Evolutionary conservation across 2,329 filamentous ascomycete species (phyloP), one percentile per base, ranked within the genome.

Genomic region (Incumbomyces delicatus): DNA sequence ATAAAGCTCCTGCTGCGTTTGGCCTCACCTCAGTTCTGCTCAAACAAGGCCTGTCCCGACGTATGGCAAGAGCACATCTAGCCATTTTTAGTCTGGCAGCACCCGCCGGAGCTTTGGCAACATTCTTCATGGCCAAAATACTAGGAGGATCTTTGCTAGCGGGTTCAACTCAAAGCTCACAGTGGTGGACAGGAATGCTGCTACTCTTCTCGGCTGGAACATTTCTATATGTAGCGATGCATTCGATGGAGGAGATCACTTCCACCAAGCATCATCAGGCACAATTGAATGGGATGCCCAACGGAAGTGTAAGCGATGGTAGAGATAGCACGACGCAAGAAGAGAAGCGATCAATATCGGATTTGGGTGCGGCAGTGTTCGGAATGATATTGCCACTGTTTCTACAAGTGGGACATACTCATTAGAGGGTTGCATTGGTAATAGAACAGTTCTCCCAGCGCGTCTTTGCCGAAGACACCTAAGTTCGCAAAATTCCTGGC

Each of bases 171-270:
- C 75, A 79, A 40, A 72, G 74, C 16, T 80, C 85, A 47, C 78
- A 81, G 57, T 95, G 87, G 81, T 89, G 86, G 72, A 96, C 90
- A 0, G 92, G 92, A 18, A 87, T 95, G 73, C 70, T 96, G 36
- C 70, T 98, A 7, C 71, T 96, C n/a, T 98, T 98, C 62, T 95
- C 87, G 0, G 92, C 85, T 1, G 92, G 92, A 13, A 98, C 92
- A 0, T 98, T 98, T 61, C 67, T 98, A 83, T 95, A 96, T 60
- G 92, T 98, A 36, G 92, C 92, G 1, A 95, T 96, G 89, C 92
- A 98, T 61, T 88, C 89, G 1, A 95, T 96, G 87, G 86, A 94
- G 61, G 89, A 95, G 59, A 35, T 48, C n/a, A 50, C 48, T 8
- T 50, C 52, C 11, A 43, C 44, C n/a, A 49, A 47, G 18, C 50